phyloP scores from a whole-genome alignment of 768 basidiomycete species.

The Tricholoma flavovirens region DNA sequence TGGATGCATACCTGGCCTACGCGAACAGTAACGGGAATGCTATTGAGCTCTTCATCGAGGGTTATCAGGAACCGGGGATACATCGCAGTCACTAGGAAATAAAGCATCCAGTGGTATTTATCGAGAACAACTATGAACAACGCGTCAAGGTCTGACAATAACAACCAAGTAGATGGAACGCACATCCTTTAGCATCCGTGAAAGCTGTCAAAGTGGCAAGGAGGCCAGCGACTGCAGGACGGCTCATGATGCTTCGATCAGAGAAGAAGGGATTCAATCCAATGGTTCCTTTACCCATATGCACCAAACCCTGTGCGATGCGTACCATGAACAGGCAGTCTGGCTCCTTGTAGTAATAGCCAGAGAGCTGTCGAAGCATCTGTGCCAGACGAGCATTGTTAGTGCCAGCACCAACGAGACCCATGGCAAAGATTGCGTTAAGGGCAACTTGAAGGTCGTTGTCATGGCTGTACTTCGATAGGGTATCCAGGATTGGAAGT shows the following conservation, averaged over 20 bases:
- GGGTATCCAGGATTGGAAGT: slow-evolving; percentile 88
- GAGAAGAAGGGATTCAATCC: slow-evolving; percentile 95
- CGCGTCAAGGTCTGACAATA: background rate
- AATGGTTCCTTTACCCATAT: slow-evolving; percentile 99
- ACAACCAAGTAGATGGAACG: slow-evolving; percentile 30
- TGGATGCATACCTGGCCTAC: slow-evolving; percentile 73
- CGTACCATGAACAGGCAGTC: slow-evolving; percentile 96
- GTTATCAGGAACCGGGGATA: slow-evolving; percentile 98
- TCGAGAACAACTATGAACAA: slow-evolving; percentile 73
- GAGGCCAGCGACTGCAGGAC: slow-evolving; percentile 84
- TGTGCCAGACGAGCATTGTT: slow-evolving; percentile 97
- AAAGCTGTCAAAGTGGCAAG: slow-evolving; percentile 87
- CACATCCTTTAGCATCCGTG: slow-evolving; percentile 90
- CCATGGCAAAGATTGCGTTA: slow-evolving; percentile 99
- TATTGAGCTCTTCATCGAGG: slow-evolving; percentile 86
- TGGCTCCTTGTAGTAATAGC: slow-evolving; percentile 97
- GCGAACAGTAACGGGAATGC: slow-evolving; percentile 84
- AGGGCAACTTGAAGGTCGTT: slow-evolving; percentile 94
- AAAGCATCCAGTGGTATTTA: slow-evolving; percentile 98
- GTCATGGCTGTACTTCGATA: slow-evolving; percentile 99
- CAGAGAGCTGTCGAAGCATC: slow-evolving; percentile 94
- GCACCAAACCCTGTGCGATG: slow-evolving; percentile 93
- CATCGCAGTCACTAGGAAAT: slow-evolving; percentile 94
- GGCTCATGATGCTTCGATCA: slow-evolving; percentile 86
- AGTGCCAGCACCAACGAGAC: slow-evolving; percentile 95